phyloP scores from a whole-genome alignment of 164 flowering plant species.

The Magnolia officinalis region DNA sequence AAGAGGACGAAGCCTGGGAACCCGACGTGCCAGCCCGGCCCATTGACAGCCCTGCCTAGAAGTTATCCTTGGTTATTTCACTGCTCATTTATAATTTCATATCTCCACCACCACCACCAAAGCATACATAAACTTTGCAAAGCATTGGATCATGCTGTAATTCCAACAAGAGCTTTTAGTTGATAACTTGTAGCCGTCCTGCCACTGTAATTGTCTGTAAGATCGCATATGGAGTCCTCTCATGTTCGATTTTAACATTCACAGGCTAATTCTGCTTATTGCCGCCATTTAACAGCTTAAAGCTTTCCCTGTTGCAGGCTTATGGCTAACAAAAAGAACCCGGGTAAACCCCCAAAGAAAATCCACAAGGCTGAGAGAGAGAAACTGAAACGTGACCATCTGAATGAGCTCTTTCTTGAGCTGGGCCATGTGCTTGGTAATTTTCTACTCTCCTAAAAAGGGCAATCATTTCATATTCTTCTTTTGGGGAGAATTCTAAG shows the following conservation, averaged over 20 bases:
- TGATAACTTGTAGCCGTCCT: background rate
- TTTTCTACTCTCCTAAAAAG: background rate
- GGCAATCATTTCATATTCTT: background rate
- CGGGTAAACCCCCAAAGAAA: constrained; percentile 60
- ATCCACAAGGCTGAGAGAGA: constrained; percentile 88
- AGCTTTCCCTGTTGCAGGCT: constrained; percentile 29
- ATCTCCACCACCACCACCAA: too few relatives aligned
- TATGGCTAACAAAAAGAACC: constrained; percentile 38
- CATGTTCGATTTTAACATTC: background rate
- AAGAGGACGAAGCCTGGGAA: too few relatives aligned
- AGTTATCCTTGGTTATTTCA: too few relatives aligned
- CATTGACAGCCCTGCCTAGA: too few relatives aligned
- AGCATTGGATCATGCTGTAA: too few relatives aligned
- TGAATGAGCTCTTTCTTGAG: constrained; percentile 71
- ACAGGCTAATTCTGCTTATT: background rate
- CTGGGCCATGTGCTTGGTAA: constrained; percentile 70
- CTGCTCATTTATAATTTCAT: too few relatives aligned
- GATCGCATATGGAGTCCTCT: background rate
- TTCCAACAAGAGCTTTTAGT: background rate
- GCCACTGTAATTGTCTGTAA: background rate
- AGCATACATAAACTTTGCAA: too few relatives aligned
- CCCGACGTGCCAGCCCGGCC: too few relatives aligned
- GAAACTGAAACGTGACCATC: constrained; percentile 76
- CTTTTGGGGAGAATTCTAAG: background rate
- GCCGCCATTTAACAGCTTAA: background rate